These are phyloP conservation scores for Leishmania guyanensis DNA, from an alignment of 208 protist genomes.

Conservation along the genomic window DNA sequence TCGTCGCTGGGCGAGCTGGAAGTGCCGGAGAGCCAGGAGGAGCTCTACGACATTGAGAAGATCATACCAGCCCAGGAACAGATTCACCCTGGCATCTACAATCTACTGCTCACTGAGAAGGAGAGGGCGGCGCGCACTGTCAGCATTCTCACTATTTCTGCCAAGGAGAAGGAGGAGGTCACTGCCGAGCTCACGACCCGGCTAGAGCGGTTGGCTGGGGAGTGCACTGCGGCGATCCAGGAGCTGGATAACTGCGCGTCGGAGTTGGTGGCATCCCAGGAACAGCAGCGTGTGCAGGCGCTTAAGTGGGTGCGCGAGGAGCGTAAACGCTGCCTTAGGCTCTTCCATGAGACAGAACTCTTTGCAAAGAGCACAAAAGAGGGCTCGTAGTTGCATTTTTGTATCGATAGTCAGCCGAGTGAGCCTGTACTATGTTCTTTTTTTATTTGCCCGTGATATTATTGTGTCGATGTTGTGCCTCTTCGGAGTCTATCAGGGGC, in stretches of 20 bases:
- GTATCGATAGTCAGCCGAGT: neutral
- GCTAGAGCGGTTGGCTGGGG: constrained; percentile 49
- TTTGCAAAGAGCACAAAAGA: constrained; percentile 7
- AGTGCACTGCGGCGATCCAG: constrained; percentile 72
- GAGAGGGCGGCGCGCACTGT: constrained; percentile 67
- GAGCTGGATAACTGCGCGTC: constrained; percentile 75
- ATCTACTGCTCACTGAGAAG: constrained; percentile 79
- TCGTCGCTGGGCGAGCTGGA: constrained; percentile 59
- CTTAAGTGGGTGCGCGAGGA: constrained; percentile 78
- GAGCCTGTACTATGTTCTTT: neutral
- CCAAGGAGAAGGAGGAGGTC: constrained; percentile 81
- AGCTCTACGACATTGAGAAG: constrained; percentile 79
- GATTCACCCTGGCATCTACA: constrained; percentile 85
- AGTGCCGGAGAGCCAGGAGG: constrained; percentile 44
- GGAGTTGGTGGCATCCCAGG: constrained; percentile 65
- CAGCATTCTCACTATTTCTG: constrained; percentile 66
- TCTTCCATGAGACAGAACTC: constrained; percentile 41
- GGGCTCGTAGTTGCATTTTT: neutral
- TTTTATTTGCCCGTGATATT: neutral
- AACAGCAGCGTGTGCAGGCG: constrained; percentile 67
- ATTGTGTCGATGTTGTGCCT: neutral
- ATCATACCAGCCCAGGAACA: constrained; percentile 87
- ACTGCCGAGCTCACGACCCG: constrained; percentile 61
- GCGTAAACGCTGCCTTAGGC: constrained; percentile 54
- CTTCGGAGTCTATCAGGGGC: too few species aligned